Conservation (phyloP, 192 early-diverging fungal species). For the Paraglomus brasilianum region DNA sequence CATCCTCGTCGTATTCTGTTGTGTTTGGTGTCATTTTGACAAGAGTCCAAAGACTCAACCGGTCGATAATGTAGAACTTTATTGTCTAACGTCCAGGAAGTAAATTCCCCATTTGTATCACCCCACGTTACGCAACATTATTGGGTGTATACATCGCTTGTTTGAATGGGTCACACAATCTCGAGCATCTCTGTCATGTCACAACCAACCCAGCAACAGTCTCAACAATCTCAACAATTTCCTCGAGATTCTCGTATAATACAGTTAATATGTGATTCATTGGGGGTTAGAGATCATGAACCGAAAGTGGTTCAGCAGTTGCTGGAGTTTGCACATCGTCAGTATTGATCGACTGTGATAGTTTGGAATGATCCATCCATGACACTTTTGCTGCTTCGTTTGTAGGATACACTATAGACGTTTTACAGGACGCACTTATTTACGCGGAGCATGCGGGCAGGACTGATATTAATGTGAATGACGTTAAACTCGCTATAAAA, state of each 20-base stretch:
- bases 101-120: too few species aligned
- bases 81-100: too few species aligned
- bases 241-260: conserved; percentile 65
- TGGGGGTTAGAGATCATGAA: conserved; percentile 86
- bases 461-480: conserved; percentile 76
- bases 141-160: too few species aligned
- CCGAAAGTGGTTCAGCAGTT: conserved; percentile 88
- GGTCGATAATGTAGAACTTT: too few species aligned
- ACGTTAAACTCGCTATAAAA: conserved; percentile 91
- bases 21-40: too few species aligned
- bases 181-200: too few species aligned
- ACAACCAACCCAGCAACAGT: too few species aligned
- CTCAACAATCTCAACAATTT: background rate
- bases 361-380: background rate
- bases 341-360: conserved; percentile 14
- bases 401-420: conserved; percentile 83
- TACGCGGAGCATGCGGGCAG: conserved; percentile 91
- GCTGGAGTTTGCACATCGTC: conserved; percentile 91
- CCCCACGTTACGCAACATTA: too few species aligned
- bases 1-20: too few species aligned
- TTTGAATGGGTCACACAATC: too few species aligned
- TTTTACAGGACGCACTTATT: conserved; percentile 86
- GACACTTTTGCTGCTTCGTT: conserved; percentile 6
- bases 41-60: too few species aligned
- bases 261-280: conserved; percentile 78